Evolutionary conservation across 805 yeast species (phyloP).

Genomic region (Wickerhamiella slavikovae): DNA sequence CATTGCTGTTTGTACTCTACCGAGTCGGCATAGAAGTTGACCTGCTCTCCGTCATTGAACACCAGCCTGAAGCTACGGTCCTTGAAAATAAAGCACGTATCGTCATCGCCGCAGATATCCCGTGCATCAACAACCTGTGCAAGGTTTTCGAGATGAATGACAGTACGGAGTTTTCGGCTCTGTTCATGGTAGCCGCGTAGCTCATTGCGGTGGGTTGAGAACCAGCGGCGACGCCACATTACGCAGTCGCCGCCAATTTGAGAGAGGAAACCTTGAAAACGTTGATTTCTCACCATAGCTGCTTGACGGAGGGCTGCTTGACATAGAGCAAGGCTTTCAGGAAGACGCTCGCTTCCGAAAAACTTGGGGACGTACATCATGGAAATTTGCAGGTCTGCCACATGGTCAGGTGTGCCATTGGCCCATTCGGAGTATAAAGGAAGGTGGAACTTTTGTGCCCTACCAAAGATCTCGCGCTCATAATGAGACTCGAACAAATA

Average conservation of each 20-base stretch:
- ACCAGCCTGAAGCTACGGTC: conserved; percentile 56
- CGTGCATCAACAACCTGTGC: conserved; percentile 26
- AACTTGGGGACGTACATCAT: conserved; percentile 46
- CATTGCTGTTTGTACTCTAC: conserved; percentile 39
- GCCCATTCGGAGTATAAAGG: conserved; percentile 76
- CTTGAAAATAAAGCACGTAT: conserved; percentile 46
- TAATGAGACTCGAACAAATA: conserved; percentile 41
- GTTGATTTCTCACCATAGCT: conserved; percentile 15
- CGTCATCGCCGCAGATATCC: conserved; percentile 15
- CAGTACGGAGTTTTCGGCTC: conserved; percentile 48
- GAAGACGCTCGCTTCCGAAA: conserved; percentile 30
- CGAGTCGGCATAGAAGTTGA: conserved; percentile 72
- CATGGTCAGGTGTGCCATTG: conserved; percentile 29
- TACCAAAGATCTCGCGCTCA: conserved; percentile 34
- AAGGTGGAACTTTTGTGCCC: conserved; percentile 29
- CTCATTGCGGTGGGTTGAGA: conserved; percentile 46
- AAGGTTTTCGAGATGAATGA: conserved; percentile 54
- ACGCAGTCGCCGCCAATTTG: conserved; percentile 90
- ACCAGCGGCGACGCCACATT: conserved; percentile 59
- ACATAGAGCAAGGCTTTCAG: conserved; percentile 31
- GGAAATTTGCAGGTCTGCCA: conserved; percentile 47
- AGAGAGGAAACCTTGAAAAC: conserved; percentile 47
- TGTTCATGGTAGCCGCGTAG: conserved; percentile 60
- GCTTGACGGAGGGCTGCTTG: conserved; percentile 14
- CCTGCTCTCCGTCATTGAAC: conserved; percentile 63